Conservation (phyloP, 257 asterid genomes). For the Capsicum chinense region DNA sequence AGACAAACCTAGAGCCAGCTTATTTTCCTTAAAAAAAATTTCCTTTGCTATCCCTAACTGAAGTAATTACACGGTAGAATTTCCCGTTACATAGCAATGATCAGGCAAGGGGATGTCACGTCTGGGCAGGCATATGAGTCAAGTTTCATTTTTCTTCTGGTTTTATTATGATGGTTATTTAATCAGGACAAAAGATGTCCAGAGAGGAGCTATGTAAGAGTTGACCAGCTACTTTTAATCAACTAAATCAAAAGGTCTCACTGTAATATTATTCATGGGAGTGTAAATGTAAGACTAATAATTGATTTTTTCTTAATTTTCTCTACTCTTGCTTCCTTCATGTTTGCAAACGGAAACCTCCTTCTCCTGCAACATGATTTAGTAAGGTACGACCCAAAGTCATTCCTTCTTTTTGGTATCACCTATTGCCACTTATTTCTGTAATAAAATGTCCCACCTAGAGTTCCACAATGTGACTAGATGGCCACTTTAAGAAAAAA, state of each 20-base stretch:
- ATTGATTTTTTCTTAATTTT: neutral
- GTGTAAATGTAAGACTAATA: neutral
- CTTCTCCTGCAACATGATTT: constrained; percentile 7
- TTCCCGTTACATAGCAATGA: neutral
- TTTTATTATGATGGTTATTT: neutral
- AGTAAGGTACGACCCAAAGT: neutral
- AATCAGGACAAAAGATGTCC: neutral
- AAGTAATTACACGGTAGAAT: neutral
- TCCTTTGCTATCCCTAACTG: neutral
- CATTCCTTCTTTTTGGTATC: neutral
- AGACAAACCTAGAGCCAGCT: neutral
- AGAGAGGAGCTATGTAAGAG: neutral
- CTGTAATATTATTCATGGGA: neutral
- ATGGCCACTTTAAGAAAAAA: neutral
- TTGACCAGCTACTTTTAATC: neutral
- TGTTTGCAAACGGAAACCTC: constrained; percentile 1
- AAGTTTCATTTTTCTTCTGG: neutral
- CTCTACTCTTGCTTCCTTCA: neutral
- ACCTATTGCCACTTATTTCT: neutral
- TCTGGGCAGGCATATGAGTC: neutral
- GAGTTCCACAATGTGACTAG: neutral
- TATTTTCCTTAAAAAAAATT: neutral
- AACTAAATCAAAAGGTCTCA: neutral
- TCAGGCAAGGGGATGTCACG: neutral
- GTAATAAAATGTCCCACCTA: neutral